Base-by-base conservation (phyloP, 768 basidiomycete species). In the Thelephora ganbajun region DNA sequence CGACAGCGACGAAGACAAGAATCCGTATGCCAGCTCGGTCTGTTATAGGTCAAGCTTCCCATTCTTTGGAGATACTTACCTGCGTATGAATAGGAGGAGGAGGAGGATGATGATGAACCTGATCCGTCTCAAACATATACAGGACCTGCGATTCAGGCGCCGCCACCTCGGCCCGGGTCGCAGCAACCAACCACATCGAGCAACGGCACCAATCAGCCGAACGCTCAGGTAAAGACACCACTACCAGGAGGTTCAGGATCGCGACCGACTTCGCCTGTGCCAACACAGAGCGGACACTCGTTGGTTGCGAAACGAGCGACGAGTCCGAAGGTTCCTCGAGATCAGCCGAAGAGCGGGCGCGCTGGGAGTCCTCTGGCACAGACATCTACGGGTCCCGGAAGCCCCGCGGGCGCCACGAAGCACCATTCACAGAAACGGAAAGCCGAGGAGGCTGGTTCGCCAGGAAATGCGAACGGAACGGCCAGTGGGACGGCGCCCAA, bases 221-320 rank as follows among this genome's bases (percentile, higher is more conserved):
- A 62, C 35, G 65, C 63, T 43, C 58, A 70, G 26, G 57, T 65
- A 51, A 59, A 58, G 52, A 52, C 68, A 5, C 53, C 61, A 33
- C 26, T 52, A 53, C 60, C 34, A 51, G 48, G 44, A 39, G 56
- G 6, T 22, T 56, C 65, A 11, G 68, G 63, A 46, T 80, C 83
- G 26, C 76, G 74, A 34, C 72, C 77, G 11, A 74, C 70, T 20
- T 84, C 83, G 2, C 81, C 80, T 7, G 66, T 65, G 9, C 66
- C 77, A 6, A 68, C 70, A 23, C 69, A 80, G 53, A 79, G 83
- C 34, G 87, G 86, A 0, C 84, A 88, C 63, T 85, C 81, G 2
- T 58, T 85, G 19, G 76, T 92, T 13, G 88, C 88, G 2, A 83
- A 83, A 63, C 78, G 88, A 14, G 88, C 88, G 3, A 89, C 86